Conservation (phyloP, 345 rosid genomes). For the Abelmoschus esculentus region DNA sequence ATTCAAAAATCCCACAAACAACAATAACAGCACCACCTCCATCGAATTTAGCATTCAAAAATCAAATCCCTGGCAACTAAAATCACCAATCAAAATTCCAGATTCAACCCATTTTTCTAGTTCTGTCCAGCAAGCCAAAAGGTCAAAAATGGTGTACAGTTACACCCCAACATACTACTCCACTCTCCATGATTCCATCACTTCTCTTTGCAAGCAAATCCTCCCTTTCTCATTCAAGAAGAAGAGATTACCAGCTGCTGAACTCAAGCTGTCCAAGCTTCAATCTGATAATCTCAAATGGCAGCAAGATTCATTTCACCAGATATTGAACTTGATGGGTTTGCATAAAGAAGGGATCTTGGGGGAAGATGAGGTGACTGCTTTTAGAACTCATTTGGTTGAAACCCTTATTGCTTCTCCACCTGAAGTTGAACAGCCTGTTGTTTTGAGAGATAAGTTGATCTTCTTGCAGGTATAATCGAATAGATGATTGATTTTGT, state of each 20-base stretch:
- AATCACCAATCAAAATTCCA: constrained; percentile 2
- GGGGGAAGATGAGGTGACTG: constrained; percentile 41
- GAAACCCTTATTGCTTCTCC: constrained; percentile 57
- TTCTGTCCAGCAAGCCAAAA: constrained; percentile 1
- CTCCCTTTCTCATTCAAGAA: constrained; percentile 70
- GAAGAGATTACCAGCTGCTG: constrained; percentile 36
- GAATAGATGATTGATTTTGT: not conserved
- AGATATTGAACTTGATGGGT: constrained; percentile 63
- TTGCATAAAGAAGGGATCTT: constrained; percentile 61
- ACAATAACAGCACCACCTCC: not conserved
- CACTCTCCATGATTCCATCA: constrained; percentile 62
- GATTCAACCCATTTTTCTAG: constrained; percentile 8
- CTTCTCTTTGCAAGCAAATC: constrained; percentile 67
- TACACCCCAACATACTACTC: constrained; percentile 78
- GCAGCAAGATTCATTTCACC: constrained; percentile 80
- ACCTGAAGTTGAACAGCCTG: constrained; percentile 39
- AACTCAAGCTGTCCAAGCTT: constrained; percentile 45
- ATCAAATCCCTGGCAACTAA: constrained; percentile 23
- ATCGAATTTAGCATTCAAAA: not conserved
- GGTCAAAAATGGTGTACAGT: constrained; percentile 40
- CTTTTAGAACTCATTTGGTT: constrained; percentile 52
- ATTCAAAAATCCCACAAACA: constrained; percentile 13
- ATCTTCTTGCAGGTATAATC: constrained; percentile 57
- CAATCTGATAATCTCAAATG: constrained; percentile 77
- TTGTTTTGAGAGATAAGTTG: constrained; percentile 53